Evolutionary conservation across 768 basidiomycete species (phyloP), one percentile per base, ranked within the genome.

Genomic region (Dioszegia crocea): DNA sequence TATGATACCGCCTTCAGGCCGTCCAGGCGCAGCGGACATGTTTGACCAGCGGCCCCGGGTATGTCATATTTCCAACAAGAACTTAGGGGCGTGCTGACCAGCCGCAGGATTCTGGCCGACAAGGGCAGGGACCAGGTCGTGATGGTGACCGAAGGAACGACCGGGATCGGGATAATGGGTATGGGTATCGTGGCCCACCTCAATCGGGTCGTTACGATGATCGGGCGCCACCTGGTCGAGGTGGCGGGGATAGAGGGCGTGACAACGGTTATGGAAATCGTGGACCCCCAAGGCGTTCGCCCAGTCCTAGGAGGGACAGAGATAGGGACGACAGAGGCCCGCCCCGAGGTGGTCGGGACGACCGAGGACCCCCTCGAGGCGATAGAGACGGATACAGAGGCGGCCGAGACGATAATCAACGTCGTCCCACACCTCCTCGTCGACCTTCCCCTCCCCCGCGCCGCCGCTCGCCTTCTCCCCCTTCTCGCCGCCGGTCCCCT

Each of bases 381-480:
- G 51, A 53, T 36, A 23, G 49, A n/a, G 33, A 36, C 4, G 5
- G 33, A 8, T 19, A 17, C 40, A 16, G 31, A 21, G 10, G 49
- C 6, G 49, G 26, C 8, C 11, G 53, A 5, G 53, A 44, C 17
- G 27, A 9, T 10, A 3, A 27, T 8, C 26, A 48, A 14, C 12
- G 52, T 21, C 52, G 52, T n/a, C 52, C 49, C 21, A 51, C 49
- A 38, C 49, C 49, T 14, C 49, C 49, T 51, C 49, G 54, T 33
- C 41, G 54, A 56, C 44, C 41, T 1, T 51, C 62, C 36, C 47
- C 59, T 19, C 52, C 57, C 38, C 55, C 50, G 11, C 57, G 66
- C 26, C 57, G 61, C 19, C 49, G 63, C 48, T 58, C 60, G n/a
- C 63, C 64, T 10, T 55, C 67, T 11, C 62, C 66, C 24, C 27